These are phyloP conservation scores for Citrus trifoliata DNA, from an alignment of 345 rosid genomes.

Conservation along the genomic window DNA sequence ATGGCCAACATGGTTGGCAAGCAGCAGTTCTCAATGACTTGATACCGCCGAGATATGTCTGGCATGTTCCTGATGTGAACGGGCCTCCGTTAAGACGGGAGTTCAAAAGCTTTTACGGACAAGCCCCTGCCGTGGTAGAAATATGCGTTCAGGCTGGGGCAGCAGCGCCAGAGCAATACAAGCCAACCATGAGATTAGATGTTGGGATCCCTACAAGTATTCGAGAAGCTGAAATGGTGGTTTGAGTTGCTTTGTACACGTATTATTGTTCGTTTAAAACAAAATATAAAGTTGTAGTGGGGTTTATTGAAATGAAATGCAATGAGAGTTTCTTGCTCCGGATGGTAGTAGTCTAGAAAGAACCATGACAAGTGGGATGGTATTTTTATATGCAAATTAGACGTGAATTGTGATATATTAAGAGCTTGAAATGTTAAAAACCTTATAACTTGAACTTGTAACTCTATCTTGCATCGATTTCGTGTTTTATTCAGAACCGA, in stretches of 20 bases:
- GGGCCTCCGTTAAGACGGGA: slow-evolving; percentile 71
- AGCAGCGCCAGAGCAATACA: slow-evolving; percentile 63
- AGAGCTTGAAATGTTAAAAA: too few species aligned
- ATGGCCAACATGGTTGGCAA: slow-evolving; percentile 98
- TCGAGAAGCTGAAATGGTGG: slow-evolving; percentile 93
- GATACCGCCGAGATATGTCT: slow-evolving; percentile 89
- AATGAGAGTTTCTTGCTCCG: not conserved
- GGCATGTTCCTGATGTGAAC: slow-evolving; percentile 83
- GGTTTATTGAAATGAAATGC: not conserved
- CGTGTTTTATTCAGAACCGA: too few species aligned
- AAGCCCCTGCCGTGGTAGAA: slow-evolving; percentile 93
- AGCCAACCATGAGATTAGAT: slow-evolving; percentile 92
- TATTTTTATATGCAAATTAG: too few species aligned
- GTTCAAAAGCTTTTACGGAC: slow-evolving; percentile 73
- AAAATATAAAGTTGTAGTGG: not conserved
- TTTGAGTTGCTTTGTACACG: slow-evolving; percentile 32
- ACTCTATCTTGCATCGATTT: too few species aligned
- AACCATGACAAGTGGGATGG: too few species aligned
- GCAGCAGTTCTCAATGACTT: slow-evolving; percentile 77
- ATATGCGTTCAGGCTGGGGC: slow-evolving; percentile 89
- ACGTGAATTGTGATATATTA: too few species aligned
- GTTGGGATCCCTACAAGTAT: slow-evolving; percentile 74
- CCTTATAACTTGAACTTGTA: too few species aligned
- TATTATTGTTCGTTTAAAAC: not conserved
- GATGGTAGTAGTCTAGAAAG: not conserved